Evolutionary conservation across 352 stramenopile species (phyloP), one percentile per base, ranked within the genome.

Genomic region (Phytophthora uliginosa): DNA sequence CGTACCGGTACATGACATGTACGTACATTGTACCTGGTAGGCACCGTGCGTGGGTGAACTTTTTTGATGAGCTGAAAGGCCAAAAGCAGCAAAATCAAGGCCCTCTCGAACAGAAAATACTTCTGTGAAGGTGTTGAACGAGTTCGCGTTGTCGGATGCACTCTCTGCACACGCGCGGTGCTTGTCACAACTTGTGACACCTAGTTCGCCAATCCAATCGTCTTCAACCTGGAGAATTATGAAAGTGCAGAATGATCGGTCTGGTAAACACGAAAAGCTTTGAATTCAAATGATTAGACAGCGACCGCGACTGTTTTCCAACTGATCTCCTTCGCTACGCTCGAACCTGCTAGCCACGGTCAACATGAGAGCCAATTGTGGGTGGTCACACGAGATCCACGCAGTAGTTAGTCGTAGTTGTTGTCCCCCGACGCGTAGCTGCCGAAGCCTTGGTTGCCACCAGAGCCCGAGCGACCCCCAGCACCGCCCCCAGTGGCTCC

Each of bases 401-500:
- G 28, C 28, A 31, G 28, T 31, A 31, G 28, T 31, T 31, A 70
- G 47, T 61, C 54, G 28, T 62, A 38, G 38, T 75, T 66, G 40
- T 64, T 69, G 22, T 71, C 55, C 0, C 24, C 36, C 7, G 66
- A 69, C 12, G 40, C 22, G 15, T 73, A 73, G 26, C 24, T 63
- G 0, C 68, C 62, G 17, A 62, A 58, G 52, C 45, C 38, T n/a
- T 63, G 42, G 51, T 68, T 61, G 33, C 45, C 56, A 12, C 63
- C 48, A 20, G 54, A 73, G 28, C 51, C 55, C 17, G 59, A 77
- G 40, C 38, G 70, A 3, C 66, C 59, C 18, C 62, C 53, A 31
- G 53, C 15, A 22, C n/a, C 33, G 54, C 7, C 15, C 7, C 56
- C 61, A 2, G 55, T 60, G 38, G 40, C 20, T 33, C 40, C 22